These are phyloP conservation scores for Chaetomium strumarium DNA, from an alignment of 2,329 filamentous ascomycete genomes.

Conservation along the genomic window DNA sequence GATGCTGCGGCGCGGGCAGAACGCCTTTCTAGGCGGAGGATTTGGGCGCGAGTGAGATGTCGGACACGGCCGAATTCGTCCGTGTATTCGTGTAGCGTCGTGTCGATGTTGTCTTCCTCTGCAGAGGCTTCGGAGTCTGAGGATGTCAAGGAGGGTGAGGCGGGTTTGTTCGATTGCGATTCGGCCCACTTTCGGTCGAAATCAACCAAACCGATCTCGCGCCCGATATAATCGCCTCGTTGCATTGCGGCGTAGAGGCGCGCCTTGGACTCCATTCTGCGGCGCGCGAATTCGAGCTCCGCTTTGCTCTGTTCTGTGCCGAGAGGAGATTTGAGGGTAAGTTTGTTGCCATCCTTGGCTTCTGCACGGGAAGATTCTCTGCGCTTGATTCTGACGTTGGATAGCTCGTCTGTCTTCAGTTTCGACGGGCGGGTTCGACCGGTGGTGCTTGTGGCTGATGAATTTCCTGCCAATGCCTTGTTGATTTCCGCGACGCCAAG, in stretches of 20 bases:
- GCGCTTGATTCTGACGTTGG: slow-evolving; percentile 44
- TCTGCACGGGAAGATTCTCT: slow-evolving; percentile 39
- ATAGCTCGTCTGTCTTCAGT: slow-evolving; percentile 59
- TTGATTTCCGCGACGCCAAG: slow-evolving; percentile 49
- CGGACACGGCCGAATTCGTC: slow-evolving; percentile 90
- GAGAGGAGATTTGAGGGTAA: slow-evolving; percentile 46
- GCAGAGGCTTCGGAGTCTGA: slow-evolving; percentile 37
- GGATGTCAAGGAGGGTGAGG: slow-evolving; percentile 37
- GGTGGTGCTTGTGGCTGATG: slow-evolving; percentile 33
- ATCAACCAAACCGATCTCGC: slow-evolving; percentile 70
- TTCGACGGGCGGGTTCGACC: slow-evolving; percentile 50
- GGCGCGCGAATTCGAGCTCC: slow-evolving; percentile 64
- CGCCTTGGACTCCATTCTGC: slow-evolving; percentile 86
- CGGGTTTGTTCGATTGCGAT: slow-evolving; percentile 38
- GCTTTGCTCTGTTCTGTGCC: slow-evolving; percentile 59
- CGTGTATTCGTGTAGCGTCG: slow-evolving; percentile 73
- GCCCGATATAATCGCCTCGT: slow-evolving; percentile 71
- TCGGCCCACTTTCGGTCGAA: slow-evolving; percentile 97
- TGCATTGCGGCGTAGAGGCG: slow-evolving; percentile 86
- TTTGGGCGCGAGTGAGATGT: slow-evolving; percentile 64
- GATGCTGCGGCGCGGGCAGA: slow-evolving; percentile 46
- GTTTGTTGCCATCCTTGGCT: slow-evolving; percentile 32
- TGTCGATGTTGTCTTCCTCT: slow-evolving; percentile 33
- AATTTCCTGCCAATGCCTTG: slow-evolving; percentile 37
- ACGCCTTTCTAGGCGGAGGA: slow-evolving; percentile 55